Evolutionary conservation across 129 eudicot genomes (phyloP).

Genomic region (Solidago caesia): DNA sequence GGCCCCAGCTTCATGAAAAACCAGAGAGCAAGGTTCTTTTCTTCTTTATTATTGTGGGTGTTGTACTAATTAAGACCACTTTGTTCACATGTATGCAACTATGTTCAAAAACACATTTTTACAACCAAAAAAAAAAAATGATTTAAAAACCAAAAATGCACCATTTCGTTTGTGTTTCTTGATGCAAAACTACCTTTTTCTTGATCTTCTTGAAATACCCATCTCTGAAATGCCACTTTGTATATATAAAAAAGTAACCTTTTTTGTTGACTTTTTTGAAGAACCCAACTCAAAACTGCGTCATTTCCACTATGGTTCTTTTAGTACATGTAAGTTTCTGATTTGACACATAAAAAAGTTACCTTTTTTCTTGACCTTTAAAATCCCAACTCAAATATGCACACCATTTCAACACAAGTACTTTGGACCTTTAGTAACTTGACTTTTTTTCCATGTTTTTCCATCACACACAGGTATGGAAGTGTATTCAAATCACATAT

Average conservation of each 20-base stretch:
- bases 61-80: neutral
- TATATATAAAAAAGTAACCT: no score
- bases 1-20: constrained; percentile 95
- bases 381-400: constrained; percentile 29
- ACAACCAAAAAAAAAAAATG: neutral
- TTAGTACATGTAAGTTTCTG: constrained; percentile 12
- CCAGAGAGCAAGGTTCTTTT: constrained; percentile 87
- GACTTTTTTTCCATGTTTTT: neutral
- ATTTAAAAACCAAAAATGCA: constrained; percentile 2
- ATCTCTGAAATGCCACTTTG: no score
- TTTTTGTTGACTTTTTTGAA: neutral
- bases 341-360: constrained; percentile 14
- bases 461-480: constrained; percentile 56
- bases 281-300: constrained; percentile 24
- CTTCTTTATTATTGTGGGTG: neutral
- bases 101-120: neutral
- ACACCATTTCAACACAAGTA: constrained; percentile 20
- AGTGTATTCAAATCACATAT: constrained; percentile 86
- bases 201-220: constrained; percentile 2
- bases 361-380: constrained; percentile 19
- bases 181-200: constrained; percentile 17
- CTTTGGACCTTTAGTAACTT: neutral
- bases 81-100: neutral
- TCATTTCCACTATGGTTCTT: constrained; percentile 7
- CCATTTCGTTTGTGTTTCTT: constrained; percentile 6